Base-by-base conservation (phyloP, 208 protist genomes). In the Wallacemonas sp. region DNA sequence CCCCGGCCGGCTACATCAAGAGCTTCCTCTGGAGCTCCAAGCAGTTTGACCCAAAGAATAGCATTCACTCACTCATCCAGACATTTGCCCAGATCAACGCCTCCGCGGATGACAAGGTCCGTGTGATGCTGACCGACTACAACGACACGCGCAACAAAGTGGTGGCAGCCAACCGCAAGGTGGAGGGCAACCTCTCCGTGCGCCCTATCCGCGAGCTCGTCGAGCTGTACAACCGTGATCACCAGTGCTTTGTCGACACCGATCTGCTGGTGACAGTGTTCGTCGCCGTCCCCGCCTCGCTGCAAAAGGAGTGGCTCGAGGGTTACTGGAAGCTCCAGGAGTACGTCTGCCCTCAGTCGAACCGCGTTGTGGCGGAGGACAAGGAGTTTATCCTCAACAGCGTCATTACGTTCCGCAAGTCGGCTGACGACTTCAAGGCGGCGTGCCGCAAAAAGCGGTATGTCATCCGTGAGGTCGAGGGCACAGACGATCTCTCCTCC, bases 371-470 rank as follows among this genome's bases (percentile, higher is more conserved):
- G 36, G 88, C 87, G 1, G 81, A 95, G 58, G 93, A 97, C 65
- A 92, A 93, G 41, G 87, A 97, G 29, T 94, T 76, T 70, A 79
- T 89, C 16, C 80, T 97, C 23, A 94, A 94, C 79, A 95, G 84
- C 68, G 82, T 96, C 64, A 90, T 96, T 21, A 60, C 83, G n/a
- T 96, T 97, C 67, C 85, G 91, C 0, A 94, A 94, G 57, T 76
- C 87, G 16, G 64, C 80, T 47, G 87, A 95, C 26, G 90, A 98
- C 36, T 86, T 97, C 19, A 92, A 91, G 62, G 54, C 65, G 16
- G 68, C 61, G 26, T 97, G 90, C 64, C 73, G 90, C 1, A 92
- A 95, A 54, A 87, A 81, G 63, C 81, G 90, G 14, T 95, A 74
- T 64, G 72, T 87, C 8, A 70, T 96, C 57, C 81, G 93, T 33